Base-by-base conservation (phyloP, 441 rosid genomes). In the Erodium moschatum region DNA sequence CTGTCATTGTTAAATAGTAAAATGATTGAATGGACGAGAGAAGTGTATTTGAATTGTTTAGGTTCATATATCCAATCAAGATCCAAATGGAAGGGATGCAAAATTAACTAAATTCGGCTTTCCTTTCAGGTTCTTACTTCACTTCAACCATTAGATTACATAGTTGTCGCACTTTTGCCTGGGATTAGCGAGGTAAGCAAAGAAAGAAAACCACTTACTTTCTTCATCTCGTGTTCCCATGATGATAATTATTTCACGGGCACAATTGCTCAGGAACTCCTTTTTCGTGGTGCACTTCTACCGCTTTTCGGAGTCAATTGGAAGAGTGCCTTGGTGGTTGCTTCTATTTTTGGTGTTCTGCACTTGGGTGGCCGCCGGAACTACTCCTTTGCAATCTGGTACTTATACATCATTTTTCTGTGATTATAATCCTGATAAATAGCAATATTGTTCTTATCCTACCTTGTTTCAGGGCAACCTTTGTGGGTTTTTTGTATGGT, bases 351-450 rank as follows among this genome's bases (percentile, higher is more conserved):
- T 33, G 97, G 98, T 56, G 77, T 82, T 71, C 79, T 90, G 12
- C 98, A 93, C 81, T 76, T 90, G 35, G 96, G 98, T 11, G 82
- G 81, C 20, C 91, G 97, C 54, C 85, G 96, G 66, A 93, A 90
- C 78, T 90, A 81, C 73, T 89, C 98, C 50, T 93, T 89, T 60
- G 95, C 92, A 40, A 31, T 85, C 70, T 93, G 96, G 98, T 92
- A 90, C 63, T 68, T 42, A 24, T 66, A 44, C 50, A 44, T 44
- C 13, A 10, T 44, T 9, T 10, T 44, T 11, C 50, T 44, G 3
- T 10, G 50, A 44, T 44, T 44, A 44, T 54, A 54, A 21, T 54
- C 8, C 8, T 5, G 19, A 15, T 18, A 18, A 2, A 54, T 54
- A 54, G 20, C 21, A 3, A 54, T 54, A 21, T 5, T 54, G 6